These are phyloP conservation scores for Fusarium nurragi DNA, from an alignment of 2,329 filamentous ascomycete genomes.

Conservation along the genomic window DNA sequence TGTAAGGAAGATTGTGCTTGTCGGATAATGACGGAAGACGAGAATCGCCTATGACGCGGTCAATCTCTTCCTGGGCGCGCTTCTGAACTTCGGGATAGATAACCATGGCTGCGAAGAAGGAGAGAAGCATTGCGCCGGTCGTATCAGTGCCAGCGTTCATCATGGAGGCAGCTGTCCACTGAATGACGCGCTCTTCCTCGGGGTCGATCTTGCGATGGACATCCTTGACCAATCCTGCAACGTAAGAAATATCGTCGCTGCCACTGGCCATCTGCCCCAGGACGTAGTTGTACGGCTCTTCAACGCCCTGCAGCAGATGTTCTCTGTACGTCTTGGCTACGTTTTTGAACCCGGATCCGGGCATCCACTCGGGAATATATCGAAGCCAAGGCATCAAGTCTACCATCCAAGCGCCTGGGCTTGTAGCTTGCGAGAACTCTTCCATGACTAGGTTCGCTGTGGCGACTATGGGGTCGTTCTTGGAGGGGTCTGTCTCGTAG, in stretches of 20 bases:
- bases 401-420: slow-evolving; percentile 10
- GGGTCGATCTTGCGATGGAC: not conserved
- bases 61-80: slow-evolving; percentile 54
- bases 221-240: slow-evolving; percentile 4
- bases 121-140: slow-evolving; percentile 42
- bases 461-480: slow-evolving; percentile 3
- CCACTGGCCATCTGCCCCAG: not conserved
- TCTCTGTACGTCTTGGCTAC: not conserved
- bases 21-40: slow-evolving; percentile 57
- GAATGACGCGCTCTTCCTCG: slow-evolving; percentile 12
- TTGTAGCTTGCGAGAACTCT: slow-evolving; percentile 13
- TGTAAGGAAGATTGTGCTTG: slow-evolving; percentile 55
- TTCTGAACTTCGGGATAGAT: slow-evolving; percentile 54
- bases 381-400: slow-evolving; percentile 10
- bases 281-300: slow-evolving; percentile 2
- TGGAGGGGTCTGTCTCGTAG: not conserved
- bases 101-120: slow-evolving; percentile 57
- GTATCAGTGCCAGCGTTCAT: slow-evolving; percentile 49
- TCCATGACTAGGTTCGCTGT: slow-evolving; percentile 18
- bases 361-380: slow-evolving; percentile 10
- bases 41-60: slow-evolving; percentile 53
- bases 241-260: slow-evolving; percentile 3
- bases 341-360: not conserved
- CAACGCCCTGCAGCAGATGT: not conserved
- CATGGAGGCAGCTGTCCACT: slow-evolving; percentile 22